Evolutionary conservation across 208 protist genomes (phyloP).

Genomic region (Trypanosoma platydactyli): DNA sequence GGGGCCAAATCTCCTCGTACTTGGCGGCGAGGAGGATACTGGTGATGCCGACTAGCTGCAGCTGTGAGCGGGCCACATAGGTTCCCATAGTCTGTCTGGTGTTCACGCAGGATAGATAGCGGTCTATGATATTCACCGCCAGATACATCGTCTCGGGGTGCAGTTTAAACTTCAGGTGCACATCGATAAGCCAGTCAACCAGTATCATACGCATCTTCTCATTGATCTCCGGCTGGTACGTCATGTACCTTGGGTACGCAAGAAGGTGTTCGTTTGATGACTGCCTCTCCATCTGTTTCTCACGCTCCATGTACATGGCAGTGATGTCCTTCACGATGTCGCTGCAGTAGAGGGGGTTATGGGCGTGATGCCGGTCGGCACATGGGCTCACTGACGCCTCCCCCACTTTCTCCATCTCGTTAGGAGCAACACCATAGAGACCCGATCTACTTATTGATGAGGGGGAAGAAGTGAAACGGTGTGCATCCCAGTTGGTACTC

Average conservation of each 20-base stretch:
- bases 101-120: conserved; percentile 84
- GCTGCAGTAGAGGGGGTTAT: conserved; percentile 71
- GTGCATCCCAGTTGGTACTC: conserved; percentile 23
- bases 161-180: conserved; percentile 97
- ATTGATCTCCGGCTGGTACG: conserved; percentile 93
- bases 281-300: conserved; percentile 54
- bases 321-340: conserved; percentile 85
- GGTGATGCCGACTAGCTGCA: conserved; percentile 96
- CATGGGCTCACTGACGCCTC: conserved; percentile 33
- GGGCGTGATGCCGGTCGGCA: conserved; percentile 46
- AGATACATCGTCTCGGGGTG: conserved; percentile 97
- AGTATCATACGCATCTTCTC: conserved; percentile 98
- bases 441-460: conserved; percentile 25
- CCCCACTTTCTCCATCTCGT: not conserved
- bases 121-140: conserved; percentile 96
- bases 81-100: conserved; percentile 56
- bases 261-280: conserved; percentile 56
- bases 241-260: conserved; percentile 77
- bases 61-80: conserved; percentile 76
- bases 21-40: conserved; percentile 90
- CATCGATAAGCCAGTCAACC: conserved; percentile 98
- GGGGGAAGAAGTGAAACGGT: conserved; percentile 31
- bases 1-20: conserved; percentile 96
- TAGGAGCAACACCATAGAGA: conserved; percentile 22
- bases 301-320: conserved; percentile 70